Evolutionary conservation across 352 stramenopile species (phyloP).

Genomic region (Phytopythium kandeliae): DNA sequence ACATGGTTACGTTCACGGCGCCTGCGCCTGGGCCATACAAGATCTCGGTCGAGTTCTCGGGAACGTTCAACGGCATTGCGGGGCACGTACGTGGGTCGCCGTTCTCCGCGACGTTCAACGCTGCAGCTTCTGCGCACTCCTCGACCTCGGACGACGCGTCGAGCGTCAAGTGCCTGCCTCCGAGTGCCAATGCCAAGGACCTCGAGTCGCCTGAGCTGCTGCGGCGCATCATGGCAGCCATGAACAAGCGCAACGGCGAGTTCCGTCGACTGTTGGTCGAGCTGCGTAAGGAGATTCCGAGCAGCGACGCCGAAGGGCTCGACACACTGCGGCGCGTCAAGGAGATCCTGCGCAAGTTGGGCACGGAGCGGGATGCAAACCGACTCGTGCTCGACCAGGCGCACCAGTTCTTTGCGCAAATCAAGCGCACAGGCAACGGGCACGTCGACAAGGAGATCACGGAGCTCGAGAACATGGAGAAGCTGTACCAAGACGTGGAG

Average conservation of each 20-base stretch:
- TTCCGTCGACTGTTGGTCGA: conserved; percentile 77
- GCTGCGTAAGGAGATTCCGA: conserved; percentile 78
- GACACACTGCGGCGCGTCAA: conserved; percentile 80
- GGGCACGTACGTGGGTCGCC: conserved; percentile 93
- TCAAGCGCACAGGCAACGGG: conserved; percentile 65
- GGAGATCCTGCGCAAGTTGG: conserved; percentile 79
- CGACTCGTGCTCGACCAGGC: conserved; percentile 73
- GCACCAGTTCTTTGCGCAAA: conserved; percentile 65
- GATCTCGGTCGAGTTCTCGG: conserved; percentile 88
- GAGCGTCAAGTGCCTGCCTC: conserved; percentile 66
- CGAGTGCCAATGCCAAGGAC: conserved; percentile 61
- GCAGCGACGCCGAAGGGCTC: conserved; percentile 68
- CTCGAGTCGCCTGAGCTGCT: conserved; percentile 70
- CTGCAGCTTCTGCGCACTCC: conserved; percentile 17
- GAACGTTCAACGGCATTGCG: conserved; percentile 91
- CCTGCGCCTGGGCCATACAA: conserved; percentile 77
- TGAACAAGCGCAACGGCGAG: conserved; percentile 84
- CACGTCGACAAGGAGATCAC: conserved; percentile 82
- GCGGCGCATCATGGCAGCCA: conserved; percentile 64
- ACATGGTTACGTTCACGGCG: conserved; percentile 89
- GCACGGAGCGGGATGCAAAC: conserved; percentile 62
- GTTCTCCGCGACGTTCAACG: conserved; percentile 54
- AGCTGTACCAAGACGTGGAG: conserved; percentile 72
- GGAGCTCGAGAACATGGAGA: conserved; percentile 83
- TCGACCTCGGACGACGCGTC: conserved; percentile 53